These are phyloP conservation scores for Entelexis sorbosivorans DNA, from an alignment of 1,139 yeast species.

Conservation along the genomic window DNA sequence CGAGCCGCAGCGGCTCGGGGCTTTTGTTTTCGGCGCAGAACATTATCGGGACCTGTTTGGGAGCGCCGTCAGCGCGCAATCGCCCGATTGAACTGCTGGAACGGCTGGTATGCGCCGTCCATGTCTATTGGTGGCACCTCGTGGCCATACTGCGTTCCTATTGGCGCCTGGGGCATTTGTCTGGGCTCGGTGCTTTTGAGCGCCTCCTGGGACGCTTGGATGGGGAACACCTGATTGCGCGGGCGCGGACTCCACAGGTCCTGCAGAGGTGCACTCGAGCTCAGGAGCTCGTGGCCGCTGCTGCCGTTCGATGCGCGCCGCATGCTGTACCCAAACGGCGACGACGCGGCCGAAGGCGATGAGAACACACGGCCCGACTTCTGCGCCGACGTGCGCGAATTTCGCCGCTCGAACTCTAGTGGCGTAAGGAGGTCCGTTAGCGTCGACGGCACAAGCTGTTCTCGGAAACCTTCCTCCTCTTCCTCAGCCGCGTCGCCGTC, in stretches of 20 bases:
- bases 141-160: constrained; percentile 2
- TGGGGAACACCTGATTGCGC: constrained; percentile 6
- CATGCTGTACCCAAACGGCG: not conserved
- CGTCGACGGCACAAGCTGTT: constrained; percentile 70
- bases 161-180: not conserved
- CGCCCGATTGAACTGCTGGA: constrained; percentile 8
- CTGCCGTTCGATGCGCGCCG: not conserved
- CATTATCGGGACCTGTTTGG: too few species aligned
- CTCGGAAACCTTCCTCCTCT: constrained; percentile 42
- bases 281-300: not conserved
- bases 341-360: constrained; percentile 8
- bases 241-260: constrained; percentile 13
- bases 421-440: constrained; percentile 68
- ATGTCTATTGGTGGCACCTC: not conserved
- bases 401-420: constrained; percentile 58
- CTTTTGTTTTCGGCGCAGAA: too few species aligned
- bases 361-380: constrained; percentile 16
- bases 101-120: constrained; percentile 11
- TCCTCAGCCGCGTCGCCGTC: not conserved
- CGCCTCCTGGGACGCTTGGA: not conserved
- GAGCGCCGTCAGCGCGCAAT: not conserved
- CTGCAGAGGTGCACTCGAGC: constrained; percentile 2
- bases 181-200: not conserved
- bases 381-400: constrained; percentile 41
- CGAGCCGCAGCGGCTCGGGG: too few species aligned